Evolutionary conservation across 2,329 filamentous ascomycete species (phyloP).

Genomic region (Fusarium dlaminii): DNA sequence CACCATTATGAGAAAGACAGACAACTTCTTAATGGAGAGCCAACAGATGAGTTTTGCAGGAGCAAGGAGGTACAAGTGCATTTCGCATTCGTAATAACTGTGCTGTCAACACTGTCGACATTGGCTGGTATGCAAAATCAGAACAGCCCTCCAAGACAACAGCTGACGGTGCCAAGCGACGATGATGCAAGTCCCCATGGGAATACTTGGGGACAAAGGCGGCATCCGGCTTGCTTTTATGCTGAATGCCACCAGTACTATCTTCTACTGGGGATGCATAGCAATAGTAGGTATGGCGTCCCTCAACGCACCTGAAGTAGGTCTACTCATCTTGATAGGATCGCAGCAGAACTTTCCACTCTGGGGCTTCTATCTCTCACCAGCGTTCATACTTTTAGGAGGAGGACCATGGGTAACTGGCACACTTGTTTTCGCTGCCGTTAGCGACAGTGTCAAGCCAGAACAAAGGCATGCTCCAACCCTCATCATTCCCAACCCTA

Average conservation of each 20-base stretch:
- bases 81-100: neutral
- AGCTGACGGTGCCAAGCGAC: neutral
- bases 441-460: neutral
- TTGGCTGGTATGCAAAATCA: neutral
- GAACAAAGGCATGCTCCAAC: neutral
- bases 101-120: neutral
- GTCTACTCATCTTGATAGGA: neutral
- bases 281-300: neutral
- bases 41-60: neutral
- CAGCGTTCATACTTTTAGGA: neutral
- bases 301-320: accelerated
- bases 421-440: neutral
- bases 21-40: neutral
- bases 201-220: neutral
- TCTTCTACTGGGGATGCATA: neutral
- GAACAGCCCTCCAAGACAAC: neutral
- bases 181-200: neutral
- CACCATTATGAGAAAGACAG: neutral
- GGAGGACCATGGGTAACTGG: neutral
- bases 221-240: neutral
- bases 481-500: accelerated
- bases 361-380: slow-evolving; percentile 6
- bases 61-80: neutral
- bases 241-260: neutral
- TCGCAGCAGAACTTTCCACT: neutral